phyloP scores from a whole-genome alignment of 441 rosid species.

The Gossypium gossypioides region DNA sequence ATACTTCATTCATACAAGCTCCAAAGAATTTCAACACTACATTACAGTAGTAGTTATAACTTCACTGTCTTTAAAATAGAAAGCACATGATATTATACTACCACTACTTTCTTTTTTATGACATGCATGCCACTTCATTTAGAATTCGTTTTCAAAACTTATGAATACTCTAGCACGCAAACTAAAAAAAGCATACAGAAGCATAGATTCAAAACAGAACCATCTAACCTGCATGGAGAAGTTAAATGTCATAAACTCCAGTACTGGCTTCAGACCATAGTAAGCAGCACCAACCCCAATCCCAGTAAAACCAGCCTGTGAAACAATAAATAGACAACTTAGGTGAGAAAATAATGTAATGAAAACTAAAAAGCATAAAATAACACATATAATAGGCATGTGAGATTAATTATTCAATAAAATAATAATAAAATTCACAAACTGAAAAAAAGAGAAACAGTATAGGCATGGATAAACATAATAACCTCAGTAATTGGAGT shows the following conservation, averaged over 20 bases:
- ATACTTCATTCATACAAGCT: not conserved
- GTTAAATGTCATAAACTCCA: constrained; percentile 95
- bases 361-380: not conserved
- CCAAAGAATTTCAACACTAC: not conserved
- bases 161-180: not conserved
- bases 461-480: not conserved
- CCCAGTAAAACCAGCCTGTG: constrained; percentile 94
- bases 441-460: not conserved
- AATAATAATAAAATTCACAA: not conserved
- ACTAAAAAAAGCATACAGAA: not conserved
- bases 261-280: constrained; percentile 76
- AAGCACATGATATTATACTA: not conserved
- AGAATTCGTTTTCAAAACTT: not conserved
- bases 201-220: not conserved
- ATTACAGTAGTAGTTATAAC: not conserved
- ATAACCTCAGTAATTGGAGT: constrained; percentile 90
- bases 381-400: not conserved
- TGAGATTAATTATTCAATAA: not conserved
- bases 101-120: not conserved
- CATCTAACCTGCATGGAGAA: constrained; percentile 77
- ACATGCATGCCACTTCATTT: not conserved
- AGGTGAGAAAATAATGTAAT: not conserved
- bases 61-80: not conserved
- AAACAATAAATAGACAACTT: not conserved
- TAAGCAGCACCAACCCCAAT: constrained; percentile 98